Evolutionary conservation across 257 asterid genomes (phyloP).

Genomic region (Misopates orontium): DNA sequence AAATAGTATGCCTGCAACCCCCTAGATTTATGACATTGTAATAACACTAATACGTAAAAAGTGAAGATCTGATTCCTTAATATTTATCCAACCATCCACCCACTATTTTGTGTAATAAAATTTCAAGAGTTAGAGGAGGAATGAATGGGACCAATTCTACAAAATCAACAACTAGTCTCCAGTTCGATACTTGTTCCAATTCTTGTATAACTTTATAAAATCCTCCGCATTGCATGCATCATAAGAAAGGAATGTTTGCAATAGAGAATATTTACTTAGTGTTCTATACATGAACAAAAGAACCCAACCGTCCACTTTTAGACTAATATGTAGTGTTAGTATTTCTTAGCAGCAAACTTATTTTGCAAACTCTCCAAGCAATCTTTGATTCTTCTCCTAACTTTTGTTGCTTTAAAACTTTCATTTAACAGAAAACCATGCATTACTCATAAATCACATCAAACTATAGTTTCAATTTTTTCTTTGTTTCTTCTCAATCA

Average conservation of each 20-base stretch:
- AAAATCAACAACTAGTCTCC: not conserved
- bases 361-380: constrained; percentile 25
- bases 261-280: no score
- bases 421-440: constrained; percentile 2
- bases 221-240: no score
- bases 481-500: not conserved
- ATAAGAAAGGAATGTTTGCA: not conserved
- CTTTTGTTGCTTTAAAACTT: constrained; percentile 27
- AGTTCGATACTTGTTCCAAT: constrained; percentile 18
- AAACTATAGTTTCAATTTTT: not conserved
- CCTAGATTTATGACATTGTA: no score
- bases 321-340: no score
- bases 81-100: no score
- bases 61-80: no score
- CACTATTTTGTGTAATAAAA: no score
- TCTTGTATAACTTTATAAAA: constrained; percentile 24
- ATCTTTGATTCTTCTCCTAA: constrained; percentile 42
- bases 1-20: no score
- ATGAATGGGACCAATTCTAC: no score
- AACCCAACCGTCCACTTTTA: not conserved
- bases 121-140: no score
- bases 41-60: no score
- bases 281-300: not conserved
- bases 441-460: not conserved
- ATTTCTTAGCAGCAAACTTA: no score